Percentiles rank a stretch among this genome's conserved stretches.
phyloP scores from a whole-genome alignment of 2,329 filamentous ascomycete genomes.

The Xylariales sp. region DNA sequence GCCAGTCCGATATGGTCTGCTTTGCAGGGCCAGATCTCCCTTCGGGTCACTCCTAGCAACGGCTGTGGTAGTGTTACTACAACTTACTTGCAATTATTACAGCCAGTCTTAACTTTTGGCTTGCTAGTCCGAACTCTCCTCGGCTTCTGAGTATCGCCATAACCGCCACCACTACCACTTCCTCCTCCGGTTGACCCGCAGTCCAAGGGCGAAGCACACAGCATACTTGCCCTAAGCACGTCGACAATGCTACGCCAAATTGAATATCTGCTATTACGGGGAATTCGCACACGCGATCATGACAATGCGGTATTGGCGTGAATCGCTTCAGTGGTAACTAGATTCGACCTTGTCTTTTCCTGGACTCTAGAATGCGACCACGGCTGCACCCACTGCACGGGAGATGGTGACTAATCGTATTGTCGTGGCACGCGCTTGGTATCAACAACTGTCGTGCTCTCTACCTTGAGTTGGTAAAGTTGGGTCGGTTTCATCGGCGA shows the following conservation, averaged over 20 bases:
- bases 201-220: slow-evolving; percentile 22
- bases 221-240: slow-evolving; percentile 24
- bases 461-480: slow-evolving; percentile 1
- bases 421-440: slow-evolving; percentile 13
- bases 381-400: slow-evolving; percentile 6
- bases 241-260: slow-evolving; percentile 6
- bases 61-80: slow-evolving; percentile 9
- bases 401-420: slow-evolving; percentile 7
- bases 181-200: slow-evolving; percentile 22
- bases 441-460: slow-evolving; percentile 16
- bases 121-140: slow-evolving; percentile 65
- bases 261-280: slow-evolving; percentile 14
- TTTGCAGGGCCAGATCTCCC: background rate
- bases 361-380: slow-evolving; percentile 19
- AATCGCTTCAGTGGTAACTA: slow-evolving; percentile 10
- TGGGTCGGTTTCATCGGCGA: slow-evolving; percentile 13
- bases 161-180: slow-evolving; percentile 25
- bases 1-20: slow-evolving; percentile 4
- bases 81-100: slow-evolving; percentile 75
- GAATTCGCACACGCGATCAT: slow-evolving; percentile 24
- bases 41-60: background rate
- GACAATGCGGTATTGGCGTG: slow-evolving; percentile 21
- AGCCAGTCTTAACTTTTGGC: slow-evolving; percentile 74
- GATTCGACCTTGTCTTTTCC: slow-evolving; percentile 14
- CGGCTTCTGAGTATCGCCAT: slow-evolving; percentile 46